Evolutionary conservation across 164 flowering plant species (phyloP).

Genomic region (Liriodendron chinense): DNA sequence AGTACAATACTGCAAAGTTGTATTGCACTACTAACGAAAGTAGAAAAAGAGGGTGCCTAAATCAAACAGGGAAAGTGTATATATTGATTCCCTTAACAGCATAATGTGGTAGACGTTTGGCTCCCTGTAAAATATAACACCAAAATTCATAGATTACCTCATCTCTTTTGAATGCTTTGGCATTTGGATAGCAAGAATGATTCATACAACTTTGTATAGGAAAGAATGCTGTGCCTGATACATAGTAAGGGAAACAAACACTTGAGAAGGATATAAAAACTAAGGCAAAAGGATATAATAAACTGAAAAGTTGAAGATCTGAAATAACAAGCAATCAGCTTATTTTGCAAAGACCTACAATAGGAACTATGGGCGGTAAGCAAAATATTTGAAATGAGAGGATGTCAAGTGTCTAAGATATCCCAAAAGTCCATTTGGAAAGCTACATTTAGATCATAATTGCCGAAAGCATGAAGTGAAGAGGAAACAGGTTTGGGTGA

Average conservation of each 20-base stretch:
- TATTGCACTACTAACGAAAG: too few species aligned
- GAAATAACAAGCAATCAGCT: background rate
- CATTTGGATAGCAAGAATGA: constrained; percentile 91
- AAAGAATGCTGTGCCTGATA: constrained; percentile 84
- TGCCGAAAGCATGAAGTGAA: too few species aligned
- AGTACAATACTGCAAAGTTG: too few species aligned
- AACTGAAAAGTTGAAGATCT: background rate
- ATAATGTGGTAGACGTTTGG: background rate
- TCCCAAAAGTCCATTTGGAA: too few species aligned
- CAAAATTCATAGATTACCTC: constrained; percentile 49
- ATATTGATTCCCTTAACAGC: too few species aligned
- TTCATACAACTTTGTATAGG: constrained; percentile 97
- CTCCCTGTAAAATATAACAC: background rate
- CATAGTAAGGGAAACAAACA: constrained; percentile 3
- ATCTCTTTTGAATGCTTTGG: constrained; percentile 95
- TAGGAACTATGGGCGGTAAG: background rate
- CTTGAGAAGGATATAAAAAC: background rate
- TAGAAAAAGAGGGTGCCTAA: too few species aligned
- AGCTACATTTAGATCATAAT: too few species aligned
- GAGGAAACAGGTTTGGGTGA: too few species aligned
- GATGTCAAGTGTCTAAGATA: too few species aligned
- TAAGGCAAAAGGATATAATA: background rate
- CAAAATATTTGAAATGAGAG: too few species aligned
- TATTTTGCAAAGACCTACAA: background rate
- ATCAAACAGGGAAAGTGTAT: too few species aligned